A percentile compares a stretch with the other conserved stretches of the same genome.
These are phyloP conservation scores for Boletus speciosus DNA, from an alignment of 768 basidiomycete species.

Conservation along the genomic window DNA sequence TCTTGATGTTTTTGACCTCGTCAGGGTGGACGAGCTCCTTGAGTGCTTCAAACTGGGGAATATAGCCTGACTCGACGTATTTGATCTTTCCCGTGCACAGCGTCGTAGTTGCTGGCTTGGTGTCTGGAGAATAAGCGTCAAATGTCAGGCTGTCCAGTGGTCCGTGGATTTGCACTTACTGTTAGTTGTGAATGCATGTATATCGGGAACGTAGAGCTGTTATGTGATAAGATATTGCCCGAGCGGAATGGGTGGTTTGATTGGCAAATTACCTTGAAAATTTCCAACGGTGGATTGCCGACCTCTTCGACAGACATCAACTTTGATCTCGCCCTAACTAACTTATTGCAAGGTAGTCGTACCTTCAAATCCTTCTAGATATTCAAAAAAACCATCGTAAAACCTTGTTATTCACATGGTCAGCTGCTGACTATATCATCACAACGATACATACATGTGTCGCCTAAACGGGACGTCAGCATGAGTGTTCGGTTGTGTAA, in stretches of 20 bases:
- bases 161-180: slow-evolving; percentile 6
- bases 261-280: slow-evolving; percentile 20
- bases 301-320: slow-evolving; percentile 18
- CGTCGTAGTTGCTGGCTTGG: slow-evolving; percentile 19
- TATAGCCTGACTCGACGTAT: slow-evolving; percentile 58
- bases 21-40: slow-evolving; percentile 55
- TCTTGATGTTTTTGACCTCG: slow-evolving; percentile 65
- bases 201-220: slow-evolving; percentile 27
- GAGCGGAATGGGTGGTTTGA: no score
- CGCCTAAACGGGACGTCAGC: slow-evolving; percentile 17
- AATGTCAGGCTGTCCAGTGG: background rate
- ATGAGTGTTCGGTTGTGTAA: background rate
- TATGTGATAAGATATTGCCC: background rate
- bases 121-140: slow-evolving; percentile 7
- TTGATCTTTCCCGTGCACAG: slow-evolving; percentile 55
- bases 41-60: slow-evolving; percentile 59
- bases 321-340: background rate
- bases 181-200: slow-evolving; percentile 19
- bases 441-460: slow-evolving; percentile 19
- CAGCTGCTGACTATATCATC: background rate
- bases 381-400: slow-evolving; percentile 29
- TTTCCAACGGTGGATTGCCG: slow-evolving; percentile 21
- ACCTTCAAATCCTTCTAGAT: slow-evolving; percentile 27
- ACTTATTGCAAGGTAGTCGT: background rate
- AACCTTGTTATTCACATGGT: slow-evolving; percentile 16